A percentile compares a stretch with the other conserved stretches of the same genome.
Conservation (phyloP, 1,284 basidiomycete genomes). For the Leucocoprinus gongylophorus region DNA sequence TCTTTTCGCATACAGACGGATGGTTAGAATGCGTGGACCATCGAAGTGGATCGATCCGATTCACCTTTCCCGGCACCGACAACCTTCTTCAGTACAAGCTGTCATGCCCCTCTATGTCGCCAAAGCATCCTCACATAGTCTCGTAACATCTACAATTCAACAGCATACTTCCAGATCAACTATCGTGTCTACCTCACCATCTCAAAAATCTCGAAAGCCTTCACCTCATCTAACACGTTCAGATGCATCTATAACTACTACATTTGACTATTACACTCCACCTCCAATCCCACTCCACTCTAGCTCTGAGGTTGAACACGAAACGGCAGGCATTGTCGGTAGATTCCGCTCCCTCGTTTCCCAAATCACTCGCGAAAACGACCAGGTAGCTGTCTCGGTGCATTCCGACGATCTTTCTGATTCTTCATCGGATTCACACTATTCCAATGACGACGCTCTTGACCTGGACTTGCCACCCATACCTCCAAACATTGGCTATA, state of each 20-base stretch:
- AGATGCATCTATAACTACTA: constrained; percentile 11
- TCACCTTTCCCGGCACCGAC: constrained; percentile 19
- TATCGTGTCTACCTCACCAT: constrained; percentile 15
- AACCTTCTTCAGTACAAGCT: constrained; percentile 21
- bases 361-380: constrained; percentile 45
- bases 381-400: constrained; percentile 37
- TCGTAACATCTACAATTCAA: constrained; percentile 7
- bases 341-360: constrained; percentile 44
- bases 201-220: constrained; percentile 4
- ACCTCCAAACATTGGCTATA: constrained; percentile 30
- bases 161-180: constrained; percentile 27
- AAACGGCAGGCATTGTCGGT: constrained; percentile 21
- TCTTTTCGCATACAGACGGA: constrained; percentile 28
- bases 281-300: constrained; percentile 2
- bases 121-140: constrained; percentile 1
- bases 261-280: constrained; percentile 12
- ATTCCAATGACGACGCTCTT: constrained; percentile 14
- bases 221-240: constrained; percentile 3
- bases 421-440: constrained; percentile 11
- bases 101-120: constrained; percentile 15
- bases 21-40: constrained; percentile 21
- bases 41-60: constrained; percentile 6
- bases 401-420: constrained; percentile 20
- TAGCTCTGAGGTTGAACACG: background rate
- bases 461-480: constrained; percentile 19